Evolutionary conservation across 2,329 filamentous ascomycete species (phyloP), one percentile per base, ranked within the genome.

Genomic region (Colletotrichum paranaense): DNA sequence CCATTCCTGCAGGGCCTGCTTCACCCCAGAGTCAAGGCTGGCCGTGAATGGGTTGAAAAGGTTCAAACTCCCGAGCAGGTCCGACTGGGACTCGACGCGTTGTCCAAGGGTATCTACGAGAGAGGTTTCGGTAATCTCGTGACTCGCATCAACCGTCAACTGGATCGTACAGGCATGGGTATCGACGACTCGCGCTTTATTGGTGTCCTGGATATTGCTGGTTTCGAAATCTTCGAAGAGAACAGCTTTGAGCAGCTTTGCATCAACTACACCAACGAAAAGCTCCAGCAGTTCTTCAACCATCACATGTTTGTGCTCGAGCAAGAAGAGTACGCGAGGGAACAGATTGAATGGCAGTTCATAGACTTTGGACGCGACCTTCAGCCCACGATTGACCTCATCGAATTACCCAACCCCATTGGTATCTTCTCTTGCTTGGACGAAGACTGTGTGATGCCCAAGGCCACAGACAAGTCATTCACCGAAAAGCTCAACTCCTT

Each of bases 211-310:
- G 97, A 99, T 90, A 99, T 99, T 83, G 97, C 97, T 76, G 97
- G 97, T 74, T 99, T 99, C 83, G 97, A 99, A 81, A 99, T 99
- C 72, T 99, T 99, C 78, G 95, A 99, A 78, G 91, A 94, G 79
- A 99, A 99, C 86, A 98, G 96, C 86, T 99, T 99, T 79, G 97
- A 99, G 82, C 97, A 99, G 82, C 89, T 99, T 6, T 99, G 97
- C 86, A 99, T 99, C 88, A 99, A 99, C 84, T 99, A 99, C 84
- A 98, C 97, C 74, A 99, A 99, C 84, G 97, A 99, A 83, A 99
- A 98, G 82, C 90, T 99, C 7, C 97, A 99, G 80, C 97, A 99
- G 78, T 99, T 99, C 83, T 99, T 99, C 89, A 99, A 99, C 79
- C 97, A 99, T 81, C 97, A 99, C 86, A 99, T 99, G 97, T 99